phyloP scores from a whole-genome alignment of 352 stramenopile species.

The Phytophthora aleatoria region DNA sequence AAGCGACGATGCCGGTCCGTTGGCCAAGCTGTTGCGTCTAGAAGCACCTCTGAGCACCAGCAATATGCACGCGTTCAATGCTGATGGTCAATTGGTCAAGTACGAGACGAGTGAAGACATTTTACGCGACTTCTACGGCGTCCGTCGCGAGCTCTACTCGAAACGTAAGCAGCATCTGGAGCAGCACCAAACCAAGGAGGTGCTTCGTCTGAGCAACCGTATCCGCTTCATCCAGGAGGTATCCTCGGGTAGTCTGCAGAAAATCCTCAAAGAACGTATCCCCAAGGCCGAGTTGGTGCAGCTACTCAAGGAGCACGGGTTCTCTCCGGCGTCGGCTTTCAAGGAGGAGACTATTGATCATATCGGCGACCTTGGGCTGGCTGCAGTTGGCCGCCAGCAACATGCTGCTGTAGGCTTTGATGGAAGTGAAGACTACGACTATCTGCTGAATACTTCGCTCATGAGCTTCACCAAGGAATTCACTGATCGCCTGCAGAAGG shows the following conservation, averaged over 20 bases:
- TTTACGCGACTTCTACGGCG: slow-evolving; percentile 93
- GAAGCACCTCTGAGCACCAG: slow-evolving; percentile 93
- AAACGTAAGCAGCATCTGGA: slow-evolving; percentile 84
- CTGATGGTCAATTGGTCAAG: slow-evolving; percentile 90
- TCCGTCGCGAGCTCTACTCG: slow-evolving; percentile 91
- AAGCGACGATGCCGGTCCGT: slow-evolving; percentile 37
- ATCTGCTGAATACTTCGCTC: slow-evolving; percentile 98
- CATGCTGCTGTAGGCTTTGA: slow-evolving; percentile 33
- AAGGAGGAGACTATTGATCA: slow-evolving; percentile 41
- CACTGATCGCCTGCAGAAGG: slow-evolving; percentile 88
- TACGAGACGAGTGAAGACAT: slow-evolving; percentile 92
- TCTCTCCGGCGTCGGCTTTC: slow-evolving; percentile 58
- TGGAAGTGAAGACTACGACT: slow-evolving; percentile 91
- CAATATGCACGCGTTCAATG: slow-evolving; percentile 99
- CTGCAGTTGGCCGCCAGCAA: slow-evolving; percentile 25
- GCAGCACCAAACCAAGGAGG: slow-evolving; percentile 82
- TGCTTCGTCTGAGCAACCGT: slow-evolving; percentile 94
- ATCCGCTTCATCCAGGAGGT: slow-evolving; percentile 98
- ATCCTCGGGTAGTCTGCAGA: slow-evolving; percentile 91
- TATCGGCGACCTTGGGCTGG: slow-evolving; percentile 28
- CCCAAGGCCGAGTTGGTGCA: slow-evolving; percentile 64
- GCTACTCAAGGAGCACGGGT: slow-evolving; percentile 54
- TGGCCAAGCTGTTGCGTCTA: slow-evolving; percentile 95
- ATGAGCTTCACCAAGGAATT: slow-evolving; percentile 98
- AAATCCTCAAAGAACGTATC: slow-evolving; percentile 82